Evolutionary conservation across 2,329 filamentous ascomycete genomes (phyloP).

Genomic region (Aspergillus terreus): DNA sequence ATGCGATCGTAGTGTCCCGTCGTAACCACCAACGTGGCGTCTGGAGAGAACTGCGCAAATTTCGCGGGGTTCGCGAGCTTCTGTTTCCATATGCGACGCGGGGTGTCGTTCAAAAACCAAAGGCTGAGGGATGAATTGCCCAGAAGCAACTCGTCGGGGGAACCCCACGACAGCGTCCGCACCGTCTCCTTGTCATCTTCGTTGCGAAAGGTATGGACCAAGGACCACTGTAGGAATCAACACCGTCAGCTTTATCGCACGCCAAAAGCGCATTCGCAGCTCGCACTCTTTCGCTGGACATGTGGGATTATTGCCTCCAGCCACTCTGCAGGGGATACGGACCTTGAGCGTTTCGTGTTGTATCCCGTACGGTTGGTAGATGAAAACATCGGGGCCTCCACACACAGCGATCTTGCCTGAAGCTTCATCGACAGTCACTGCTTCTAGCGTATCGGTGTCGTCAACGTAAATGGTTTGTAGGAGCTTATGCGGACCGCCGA

Average conservation of each 20-base stretch:
- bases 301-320: not conserved
- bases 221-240: slow-evolving; percentile 49
- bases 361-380: slow-evolving; percentile 73
- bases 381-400: slow-evolving; percentile 62
- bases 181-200: slow-evolving; percentile 43
- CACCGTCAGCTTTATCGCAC: not conserved
- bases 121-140: slow-evolving; percentile 68
- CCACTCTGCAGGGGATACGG: slow-evolving; percentile 15
- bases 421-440: slow-evolving; percentile 74
- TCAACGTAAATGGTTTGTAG: slow-evolving; percentile 91
- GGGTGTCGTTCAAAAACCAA: slow-evolving; percentile 54
- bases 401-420: slow-evolving; percentile 82
- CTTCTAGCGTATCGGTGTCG: slow-evolving; percentile 63
- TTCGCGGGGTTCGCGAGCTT: slow-evolving; percentile 68
- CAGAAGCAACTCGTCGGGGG: slow-evolving; percentile 76
- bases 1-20: slow-evolving; percentile 73
- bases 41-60: slow-evolving; percentile 76
- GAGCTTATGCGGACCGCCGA: slow-evolving; percentile 69
- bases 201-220: slow-evolving; percentile 50
- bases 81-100: slow-evolving; percentile 66
- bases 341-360: slow-evolving; percentile 73
- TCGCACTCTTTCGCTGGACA: not conserved
- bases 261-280: not conserved
- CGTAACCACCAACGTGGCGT: slow-evolving; percentile 82
- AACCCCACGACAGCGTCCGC: slow-evolving; percentile 78